Evolutionary conservation across 202 grass and related monocot species (phyloP).

Genomic region (Brachypodium distachyon): DNA sequence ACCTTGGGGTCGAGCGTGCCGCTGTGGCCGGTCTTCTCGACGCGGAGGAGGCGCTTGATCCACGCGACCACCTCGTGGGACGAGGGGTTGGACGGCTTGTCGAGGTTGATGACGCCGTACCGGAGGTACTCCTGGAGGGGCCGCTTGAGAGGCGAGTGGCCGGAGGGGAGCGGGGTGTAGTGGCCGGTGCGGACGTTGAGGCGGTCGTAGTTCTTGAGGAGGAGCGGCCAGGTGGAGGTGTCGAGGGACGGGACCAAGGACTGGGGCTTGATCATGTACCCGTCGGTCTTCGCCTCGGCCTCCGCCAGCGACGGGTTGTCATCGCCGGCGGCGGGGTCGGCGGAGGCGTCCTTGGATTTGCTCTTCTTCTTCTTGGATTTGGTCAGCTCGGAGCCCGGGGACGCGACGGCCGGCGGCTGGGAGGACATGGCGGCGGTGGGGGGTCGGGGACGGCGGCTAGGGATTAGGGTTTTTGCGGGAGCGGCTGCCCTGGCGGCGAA

Average conservation of each 20-base stretch:
- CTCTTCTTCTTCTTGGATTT: slow-evolving; percentile 65
- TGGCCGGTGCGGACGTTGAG: slow-evolving; percentile 75
- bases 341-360: slow-evolving; percentile 31
- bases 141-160: slow-evolving; percentile 72
- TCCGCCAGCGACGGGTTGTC: neutral
- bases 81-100: slow-evolving; percentile 86
- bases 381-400: slow-evolving; percentile 5
- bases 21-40: slow-evolving; percentile 73
- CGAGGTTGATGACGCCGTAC: slow-evolving; percentile 80
- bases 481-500: neutral
- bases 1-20: slow-evolving; percentile 93
- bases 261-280: slow-evolving; percentile 75
- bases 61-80: slow-evolving; percentile 88
- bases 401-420: slow-evolving; percentile 15
- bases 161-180: slow-evolving; percentile 70
- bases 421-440: slow-evolving; percentile 41
- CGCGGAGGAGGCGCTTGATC: slow-evolving; percentile 72
- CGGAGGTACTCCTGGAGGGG: slow-evolving; percentile 72
- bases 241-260: slow-evolving; percentile 42
- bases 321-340: neutral
- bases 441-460: too few species aligned
- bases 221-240: slow-evolving; percentile 58
- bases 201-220: slow-evolving; percentile 79
- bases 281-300: slow-evolving; percentile 32
- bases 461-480: slow-evolving; percentile 16